Evolutionary conservation across 1,139 yeast genomes (phyloP).

Genomic region (Komagataea norvegica): DNA sequence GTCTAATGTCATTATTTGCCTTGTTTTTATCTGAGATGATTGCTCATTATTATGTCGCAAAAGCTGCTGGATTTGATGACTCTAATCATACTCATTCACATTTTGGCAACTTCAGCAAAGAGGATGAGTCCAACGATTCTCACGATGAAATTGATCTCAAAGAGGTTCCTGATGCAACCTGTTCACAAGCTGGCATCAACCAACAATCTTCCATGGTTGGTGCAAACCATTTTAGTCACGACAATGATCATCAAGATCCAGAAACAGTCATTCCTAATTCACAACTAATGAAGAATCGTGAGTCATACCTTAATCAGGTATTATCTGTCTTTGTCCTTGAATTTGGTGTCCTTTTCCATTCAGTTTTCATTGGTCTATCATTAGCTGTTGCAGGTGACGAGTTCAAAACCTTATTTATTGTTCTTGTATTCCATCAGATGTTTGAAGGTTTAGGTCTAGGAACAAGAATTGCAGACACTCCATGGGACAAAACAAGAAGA

Average conservation of each 20-base stretch:
- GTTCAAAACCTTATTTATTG: conserved; percentile 69
- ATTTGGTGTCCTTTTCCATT: conserved; percentile 76
- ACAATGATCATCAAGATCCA: conserved; percentile 47
- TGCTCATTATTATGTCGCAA: conserved; percentile 44
- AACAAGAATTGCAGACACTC: conserved; percentile 67
- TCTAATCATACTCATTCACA: conserved; percentile 51
- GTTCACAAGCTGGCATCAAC: conserved; percentile 25
- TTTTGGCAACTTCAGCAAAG: conserved; percentile 26
- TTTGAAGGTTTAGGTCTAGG: conserved; percentile 93
- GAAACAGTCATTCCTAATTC: conserved; percentile 36
- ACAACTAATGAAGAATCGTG: not conserved
- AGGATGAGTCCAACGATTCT: conserved; percentile 6
- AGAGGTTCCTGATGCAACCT: not conserved
- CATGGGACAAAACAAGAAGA: conserved; percentile 45
- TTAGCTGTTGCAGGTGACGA: conserved; percentile 72
- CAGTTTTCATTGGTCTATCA: conserved; percentile 70
- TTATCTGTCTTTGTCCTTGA: conserved; percentile 59
- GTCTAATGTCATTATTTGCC: conserved; percentile 47
- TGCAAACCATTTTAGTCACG: conserved; percentile 43
- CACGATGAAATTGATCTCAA: conserved; percentile 2
- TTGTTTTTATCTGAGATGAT: conserved; percentile 53
- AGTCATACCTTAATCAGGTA: conserved; percentile 32
- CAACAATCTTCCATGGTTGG: conserved; percentile 32
- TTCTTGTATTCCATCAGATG: conserved; percentile 81
- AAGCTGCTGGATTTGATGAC: conserved; percentile 23